Evolutionary conservation across 78 protist genomes (phyloP).

Genomic region (Isochrysis galbana): DNA sequence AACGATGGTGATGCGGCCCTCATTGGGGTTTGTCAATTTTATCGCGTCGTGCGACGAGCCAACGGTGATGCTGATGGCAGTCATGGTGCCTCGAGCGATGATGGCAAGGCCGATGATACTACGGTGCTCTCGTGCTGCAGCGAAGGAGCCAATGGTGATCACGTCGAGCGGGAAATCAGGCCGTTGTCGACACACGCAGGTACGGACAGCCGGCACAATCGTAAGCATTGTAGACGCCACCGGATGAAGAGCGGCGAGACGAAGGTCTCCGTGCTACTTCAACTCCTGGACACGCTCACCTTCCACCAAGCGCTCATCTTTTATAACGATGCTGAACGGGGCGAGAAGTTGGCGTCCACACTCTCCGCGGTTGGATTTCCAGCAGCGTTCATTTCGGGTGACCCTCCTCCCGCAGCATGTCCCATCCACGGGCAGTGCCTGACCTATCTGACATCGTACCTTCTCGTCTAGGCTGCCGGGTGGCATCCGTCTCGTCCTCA

Average conservation of each 20-base stretch:
- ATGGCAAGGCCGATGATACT: no score
- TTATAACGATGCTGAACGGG: background rate
- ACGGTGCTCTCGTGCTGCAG: no score
- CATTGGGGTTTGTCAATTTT: background rate
- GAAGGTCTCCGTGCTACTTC: background rate
- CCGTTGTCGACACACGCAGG: background rate
- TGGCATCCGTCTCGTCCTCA: no score
- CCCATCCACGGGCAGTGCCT: no score
- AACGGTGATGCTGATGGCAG: no score
- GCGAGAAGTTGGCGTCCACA: background rate
- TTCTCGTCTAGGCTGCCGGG: no score
- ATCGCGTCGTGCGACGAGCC: background rate
- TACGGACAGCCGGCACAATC: no score
- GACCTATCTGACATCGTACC: no score
- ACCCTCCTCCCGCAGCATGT: no score
- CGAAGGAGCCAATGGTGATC: no score
- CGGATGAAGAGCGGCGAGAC: background rate
- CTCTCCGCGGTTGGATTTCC: constrained; percentile 21
- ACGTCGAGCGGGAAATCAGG: background rate
- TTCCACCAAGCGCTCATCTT: constrained; percentile 37
- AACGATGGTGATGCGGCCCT: background rate
- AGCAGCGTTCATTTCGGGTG: constrained; percentile 13
- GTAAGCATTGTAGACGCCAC: no score
- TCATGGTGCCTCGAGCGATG: no score
- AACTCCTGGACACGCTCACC: constrained; percentile 16